A percentile compares a stretch with the other conserved stretches of the same genome.
phyloP scores from a whole-genome alignment of 495 filamentous ascomycete genomes.

The Hyaloscypha bicolor region DNA sequence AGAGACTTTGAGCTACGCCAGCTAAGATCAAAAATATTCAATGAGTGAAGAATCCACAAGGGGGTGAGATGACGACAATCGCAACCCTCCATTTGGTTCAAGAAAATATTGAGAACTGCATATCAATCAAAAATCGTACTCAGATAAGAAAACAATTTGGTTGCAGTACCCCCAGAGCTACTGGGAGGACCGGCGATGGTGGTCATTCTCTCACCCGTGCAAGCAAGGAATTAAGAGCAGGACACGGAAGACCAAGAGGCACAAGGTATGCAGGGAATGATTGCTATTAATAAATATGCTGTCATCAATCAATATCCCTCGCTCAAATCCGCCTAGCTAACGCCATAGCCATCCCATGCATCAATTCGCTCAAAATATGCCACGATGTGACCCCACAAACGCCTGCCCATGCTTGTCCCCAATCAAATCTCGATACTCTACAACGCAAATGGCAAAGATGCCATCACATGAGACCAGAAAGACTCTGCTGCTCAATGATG shows the following conservation, averaged over 20 bases:
- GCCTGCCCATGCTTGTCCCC: not conserved
- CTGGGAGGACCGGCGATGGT: too few species aligned
- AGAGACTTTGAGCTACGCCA: too few species aligned
- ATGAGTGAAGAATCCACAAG: too few species aligned
- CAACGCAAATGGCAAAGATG: not conserved
- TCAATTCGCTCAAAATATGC: not conserved
- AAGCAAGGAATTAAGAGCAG: too few species aligned
- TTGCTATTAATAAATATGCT: constrained; percentile 1
- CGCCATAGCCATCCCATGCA: not conserved
- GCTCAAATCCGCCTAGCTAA: not conserved
- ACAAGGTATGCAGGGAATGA: not conserved
- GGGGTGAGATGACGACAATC: not conserved
- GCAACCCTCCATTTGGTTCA: too few species aligned
- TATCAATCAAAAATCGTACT: too few species aligned
- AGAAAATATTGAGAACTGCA: too few species aligned
- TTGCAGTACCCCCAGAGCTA: too few species aligned
- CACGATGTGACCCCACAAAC: not conserved
- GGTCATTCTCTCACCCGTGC: too few species aligned
- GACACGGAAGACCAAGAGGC: not conserved
- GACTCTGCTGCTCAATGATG: constrained; percentile 73
- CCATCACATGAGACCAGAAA: constrained; percentile 42
- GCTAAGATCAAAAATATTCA: too few species aligned
- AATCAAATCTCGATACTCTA: not conserved
- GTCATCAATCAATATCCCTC: not conserved
- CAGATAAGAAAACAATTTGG: too few species aligned